These are phyloP conservation scores for Scedosporium aurantiacum DNA, from an alignment of 2,329 filamentous ascomycete species.

Conservation along the genomic window DNA sequence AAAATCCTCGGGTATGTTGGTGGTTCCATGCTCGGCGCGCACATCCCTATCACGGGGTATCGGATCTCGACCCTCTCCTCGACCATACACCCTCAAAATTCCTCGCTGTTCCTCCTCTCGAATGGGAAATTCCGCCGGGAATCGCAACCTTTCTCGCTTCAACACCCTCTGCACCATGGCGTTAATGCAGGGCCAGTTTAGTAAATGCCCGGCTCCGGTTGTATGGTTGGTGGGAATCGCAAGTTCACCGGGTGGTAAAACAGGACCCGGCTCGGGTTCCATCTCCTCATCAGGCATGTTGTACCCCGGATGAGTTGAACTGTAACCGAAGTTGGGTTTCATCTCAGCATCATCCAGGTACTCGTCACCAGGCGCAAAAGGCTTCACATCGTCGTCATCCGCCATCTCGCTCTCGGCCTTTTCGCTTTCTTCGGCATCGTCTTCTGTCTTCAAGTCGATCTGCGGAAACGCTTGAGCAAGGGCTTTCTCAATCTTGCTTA, in stretches of 20 bases:
- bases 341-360: neutral
- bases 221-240: conserved; percentile 78
- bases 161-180: conserved; percentile 46
- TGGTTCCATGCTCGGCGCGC: conserved; percentile 23
- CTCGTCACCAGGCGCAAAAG: neutral
- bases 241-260: conserved; percentile 47
- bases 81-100: conserved; percentile 62
- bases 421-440: neutral
- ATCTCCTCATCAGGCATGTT: conserved; percentile 34
- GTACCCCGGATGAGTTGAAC: conserved; percentile 18
- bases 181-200: conserved; percentile 61
- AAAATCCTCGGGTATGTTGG: conserved; percentile 34
- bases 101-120: conserved; percentile 64
- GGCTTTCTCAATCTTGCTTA: conserved; percentile 11
- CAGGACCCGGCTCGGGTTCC: conserved; percentile 32
- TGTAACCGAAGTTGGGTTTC: conserved; percentile 4
- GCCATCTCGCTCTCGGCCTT: conserved; percentile 3
- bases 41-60: conserved; percentile 15
- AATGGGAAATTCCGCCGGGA: conserved; percentile 64
- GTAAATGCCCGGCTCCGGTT: conserved; percentile 73
- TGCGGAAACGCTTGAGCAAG: conserved; percentile 5
- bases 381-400: conserved; percentile 1
- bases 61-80: conserved; percentile 51
- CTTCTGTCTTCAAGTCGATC: conserved; percentile 8
- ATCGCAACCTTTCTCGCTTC: conserved; percentile 36